Evolutionary conservation across 2,329 filamentous ascomycete genomes (phyloP).

Genomic region (Nectriaceae sp.): DNA sequence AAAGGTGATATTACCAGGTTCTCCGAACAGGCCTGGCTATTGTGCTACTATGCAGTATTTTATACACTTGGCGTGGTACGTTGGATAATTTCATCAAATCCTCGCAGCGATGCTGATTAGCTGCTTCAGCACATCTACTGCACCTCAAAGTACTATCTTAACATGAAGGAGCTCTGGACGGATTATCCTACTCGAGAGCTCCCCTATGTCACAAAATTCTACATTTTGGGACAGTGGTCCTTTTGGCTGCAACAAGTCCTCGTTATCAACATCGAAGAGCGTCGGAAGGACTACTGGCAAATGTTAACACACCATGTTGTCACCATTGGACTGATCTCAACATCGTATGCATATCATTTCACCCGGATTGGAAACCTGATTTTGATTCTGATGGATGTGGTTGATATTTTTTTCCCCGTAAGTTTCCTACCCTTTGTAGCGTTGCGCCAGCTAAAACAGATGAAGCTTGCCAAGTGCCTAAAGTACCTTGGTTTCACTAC

Average conservation of each 20-base stretch:
- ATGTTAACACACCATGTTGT: constrained; percentile 98
- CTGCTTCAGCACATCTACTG: constrained; percentile 72
- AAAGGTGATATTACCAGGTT: constrained; percentile 79
- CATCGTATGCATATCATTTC: constrained; percentile 84
- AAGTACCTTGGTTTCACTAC: constrained; percentile 82
- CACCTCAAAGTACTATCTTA: constrained; percentile 75
- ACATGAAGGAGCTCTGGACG: constrained; percentile 78
- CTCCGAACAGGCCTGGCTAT: constrained; percentile 91
- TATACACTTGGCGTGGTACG: constrained; percentile 84
- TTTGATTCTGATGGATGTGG: constrained; percentile 88
- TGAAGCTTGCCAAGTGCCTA: constrained; percentile 83
- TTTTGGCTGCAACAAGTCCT: constrained; percentile 96
- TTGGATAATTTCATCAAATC: constrained; percentile 10
- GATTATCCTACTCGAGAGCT: constrained; percentile 81
- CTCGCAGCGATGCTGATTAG: neutral
- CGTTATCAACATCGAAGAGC: constrained; percentile 92
- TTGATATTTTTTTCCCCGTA: constrained; percentile 86
- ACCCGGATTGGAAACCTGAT: constrained; percentile 88
- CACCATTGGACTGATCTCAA: constrained; percentile 77
- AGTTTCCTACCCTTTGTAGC: constrained; percentile 33
- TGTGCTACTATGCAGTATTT: constrained; percentile 79
- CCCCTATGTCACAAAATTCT: constrained; percentile 77
- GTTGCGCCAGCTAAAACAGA: neutral
- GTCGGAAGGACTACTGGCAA: constrained; percentile 91
- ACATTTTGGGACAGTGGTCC: constrained; percentile 85